Evolutionary conservation across 495 filamentous ascomycete species (phyloP).

Genomic region (Hyaloscypha finlandica): DNA sequence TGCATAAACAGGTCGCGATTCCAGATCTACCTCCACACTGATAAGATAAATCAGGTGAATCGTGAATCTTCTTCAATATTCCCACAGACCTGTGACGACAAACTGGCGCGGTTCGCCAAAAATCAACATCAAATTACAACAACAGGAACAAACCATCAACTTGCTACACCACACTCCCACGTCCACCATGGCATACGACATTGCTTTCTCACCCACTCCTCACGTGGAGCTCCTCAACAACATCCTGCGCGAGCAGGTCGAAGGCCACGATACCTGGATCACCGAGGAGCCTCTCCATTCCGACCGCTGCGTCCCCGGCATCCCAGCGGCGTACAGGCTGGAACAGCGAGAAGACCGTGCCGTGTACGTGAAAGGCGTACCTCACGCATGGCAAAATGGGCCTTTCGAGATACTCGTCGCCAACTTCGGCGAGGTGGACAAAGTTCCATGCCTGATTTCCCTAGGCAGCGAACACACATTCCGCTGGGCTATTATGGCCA

Average conservation of each 20-base stretch:
- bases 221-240: neutral
- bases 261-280: slow-evolving; percentile 13
- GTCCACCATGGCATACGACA: neutral
- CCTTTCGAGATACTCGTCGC: slow-evolving; percentile 7
- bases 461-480: slow-evolving; percentile 17
- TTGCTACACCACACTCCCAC: neutral
- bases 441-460: slow-evolving; percentile 15
- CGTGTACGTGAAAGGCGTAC: slow-evolving; percentile 25
- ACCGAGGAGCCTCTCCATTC: neutral
- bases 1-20: too few relatives aligned
- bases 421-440: slow-evolving; percentile 10
- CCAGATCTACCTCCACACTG: too few relatives aligned
- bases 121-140: neutral
- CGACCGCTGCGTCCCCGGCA: slow-evolving; percentile 11
- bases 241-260: neutral
- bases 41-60: too few relatives aligned
- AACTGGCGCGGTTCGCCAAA: neutral
- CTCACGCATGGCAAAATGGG: neutral
- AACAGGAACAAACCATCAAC: neutral
- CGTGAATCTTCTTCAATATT: neutral
- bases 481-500: slow-evolving; percentile 27
- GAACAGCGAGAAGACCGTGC: slow-evolving; percentile 8
- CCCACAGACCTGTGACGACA: neutral
- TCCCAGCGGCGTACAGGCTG: slow-evolving; percentile 8
- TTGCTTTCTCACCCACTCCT: neutral